Evolutionary conservation across 768 basidiomycete genomes (phyloP), one percentile per base, ranked within the genome.

Genomic region (Hortiboletus campestris): DNA sequence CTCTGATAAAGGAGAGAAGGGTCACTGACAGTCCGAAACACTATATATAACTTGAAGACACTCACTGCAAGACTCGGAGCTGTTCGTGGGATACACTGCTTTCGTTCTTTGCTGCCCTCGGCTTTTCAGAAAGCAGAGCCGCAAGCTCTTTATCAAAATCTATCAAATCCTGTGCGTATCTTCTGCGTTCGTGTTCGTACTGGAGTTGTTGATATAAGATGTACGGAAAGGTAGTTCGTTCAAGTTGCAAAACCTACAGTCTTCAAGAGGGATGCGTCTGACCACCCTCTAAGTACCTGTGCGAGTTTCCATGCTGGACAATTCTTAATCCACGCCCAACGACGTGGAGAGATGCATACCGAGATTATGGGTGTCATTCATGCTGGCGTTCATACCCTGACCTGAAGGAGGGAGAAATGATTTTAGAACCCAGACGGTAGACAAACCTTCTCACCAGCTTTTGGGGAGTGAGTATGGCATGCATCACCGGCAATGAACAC

Each of bases 401-500:
- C n/a, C n/a, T n/a, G n/a, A n/a, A n/a, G n/a, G n/a, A n/a, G n/a
- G n/a, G n/a, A n/a, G n/a, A n/a, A n/a, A n/a, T n/a, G 22, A 29
- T 45, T 25, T 4, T 14, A 14, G 25, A 38, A 38, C 31, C 34
- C 17, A 22, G 2, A 17, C 39, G 6, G 32, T n/a, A 41, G 10
- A 16, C 4, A 13, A 34, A 49, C 1, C 3, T 8, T 47, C 73
- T 41, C 43, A 82, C 84, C 82, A 56, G 82, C 84, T 72, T 86
- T 86, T 0, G 84, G 84, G 0, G 81, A 85, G 68, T 84, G 84
- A 1, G 83, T 85, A 64, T 85, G 85, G 55, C 85, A 88, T 0
- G 87, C 88, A 66, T 89, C 88, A 0, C 89, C 89, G 1, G 82
- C 84, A 53, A 91, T 89, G 67, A 91, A 90, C 2, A 89, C 78